phyloP scores from a whole-genome alignment of 2,329 filamentous ascomycete genomes.

The Ascochyta fabae region DNA sequence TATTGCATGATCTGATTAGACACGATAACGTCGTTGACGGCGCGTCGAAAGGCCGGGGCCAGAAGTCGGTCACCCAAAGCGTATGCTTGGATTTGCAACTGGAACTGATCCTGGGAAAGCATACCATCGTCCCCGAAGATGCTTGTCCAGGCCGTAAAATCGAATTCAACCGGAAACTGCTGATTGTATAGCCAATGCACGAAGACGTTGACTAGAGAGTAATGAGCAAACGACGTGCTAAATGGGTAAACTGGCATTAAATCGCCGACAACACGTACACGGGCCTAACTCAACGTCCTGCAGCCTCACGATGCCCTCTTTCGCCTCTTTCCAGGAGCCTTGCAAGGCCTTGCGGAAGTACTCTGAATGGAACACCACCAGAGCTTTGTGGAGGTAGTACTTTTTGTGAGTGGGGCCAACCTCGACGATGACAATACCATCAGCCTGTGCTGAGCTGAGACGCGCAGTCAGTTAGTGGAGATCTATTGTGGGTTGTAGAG shows the following conservation, averaged over 20 bases:
- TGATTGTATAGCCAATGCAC: neutral
- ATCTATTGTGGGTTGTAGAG: neutral
- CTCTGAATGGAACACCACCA: conserved; percentile 13
- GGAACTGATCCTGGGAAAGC: neutral
- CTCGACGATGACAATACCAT: neutral
- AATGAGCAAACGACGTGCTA: too few relatives aligned
- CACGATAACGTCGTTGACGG: neutral
- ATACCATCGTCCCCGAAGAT: neutral
- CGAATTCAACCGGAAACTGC: neutral
- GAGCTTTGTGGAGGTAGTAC: conserved; percentile 15
- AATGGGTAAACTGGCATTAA: too few relatives aligned
- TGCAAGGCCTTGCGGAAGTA: conserved; percentile 18
- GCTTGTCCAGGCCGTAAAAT: neutral
- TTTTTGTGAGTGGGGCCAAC: conserved; percentile 8
- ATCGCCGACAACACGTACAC: neutral
- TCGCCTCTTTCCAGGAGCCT: conserved; percentile 10
- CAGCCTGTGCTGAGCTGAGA: neutral
- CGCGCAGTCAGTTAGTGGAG: neutral
- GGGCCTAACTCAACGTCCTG: neutral
- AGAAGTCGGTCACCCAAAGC: neutral
- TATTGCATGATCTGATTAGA: neutral
- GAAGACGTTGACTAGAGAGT: neutral
- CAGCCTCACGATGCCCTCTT: conserved; percentile 5
- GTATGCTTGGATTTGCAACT: neutral
- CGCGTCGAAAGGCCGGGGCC: neutral